Conservation (phyloP, 192 early-diverging fungal genomes). For the Coemansia sp. region DNA sequence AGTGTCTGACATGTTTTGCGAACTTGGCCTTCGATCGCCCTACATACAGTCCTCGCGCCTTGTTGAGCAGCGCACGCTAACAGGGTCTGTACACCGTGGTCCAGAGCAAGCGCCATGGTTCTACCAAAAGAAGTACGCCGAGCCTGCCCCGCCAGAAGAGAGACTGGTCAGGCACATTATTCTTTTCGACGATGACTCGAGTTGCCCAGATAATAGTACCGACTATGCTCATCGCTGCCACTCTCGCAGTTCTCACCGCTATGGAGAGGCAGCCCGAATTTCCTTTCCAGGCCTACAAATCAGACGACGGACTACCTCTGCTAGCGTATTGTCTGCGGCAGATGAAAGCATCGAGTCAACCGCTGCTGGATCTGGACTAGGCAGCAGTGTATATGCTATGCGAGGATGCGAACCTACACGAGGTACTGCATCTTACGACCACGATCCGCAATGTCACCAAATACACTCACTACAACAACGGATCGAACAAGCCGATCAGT, state of each 20-base stretch:
- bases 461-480: slow-evolving; percentile 27
- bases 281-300: background rate
- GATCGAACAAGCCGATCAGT: slow-evolving; percentile 31
- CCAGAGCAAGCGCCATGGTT: slow-evolving; percentile 25
- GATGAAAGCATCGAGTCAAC: slow-evolving; percentile 16
- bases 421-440: background rate
- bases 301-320: slow-evolving; percentile 2
- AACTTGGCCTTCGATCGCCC: slow-evolving; percentile 35
- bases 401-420: background rate
- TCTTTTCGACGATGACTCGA: slow-evolving; percentile 47
- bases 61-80: background rate
- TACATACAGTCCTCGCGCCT: slow-evolving; percentile 11
- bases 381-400: background rate
- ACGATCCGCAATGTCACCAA: slow-evolving; percentile 14
- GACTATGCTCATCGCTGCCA: background rate
- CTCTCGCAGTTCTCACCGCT: background rate
- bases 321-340: slow-evolving; percentile 12
- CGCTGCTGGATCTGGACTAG: background rate
- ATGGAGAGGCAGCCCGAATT: background rate
- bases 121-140: slow-evolving; percentile 12
- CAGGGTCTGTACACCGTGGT: background rate
- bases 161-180: slow-evolving; percentile 19
- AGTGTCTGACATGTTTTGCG: slow-evolving; percentile 42
- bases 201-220: slow-evolving; percentile 26
- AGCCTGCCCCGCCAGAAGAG: background rate